Evolutionary conservation across 2,329 filamentous ascomycete species (phyloP), one percentile per base, ranked within the genome.

Genomic region (Pestalotiopsis fici): DNA sequence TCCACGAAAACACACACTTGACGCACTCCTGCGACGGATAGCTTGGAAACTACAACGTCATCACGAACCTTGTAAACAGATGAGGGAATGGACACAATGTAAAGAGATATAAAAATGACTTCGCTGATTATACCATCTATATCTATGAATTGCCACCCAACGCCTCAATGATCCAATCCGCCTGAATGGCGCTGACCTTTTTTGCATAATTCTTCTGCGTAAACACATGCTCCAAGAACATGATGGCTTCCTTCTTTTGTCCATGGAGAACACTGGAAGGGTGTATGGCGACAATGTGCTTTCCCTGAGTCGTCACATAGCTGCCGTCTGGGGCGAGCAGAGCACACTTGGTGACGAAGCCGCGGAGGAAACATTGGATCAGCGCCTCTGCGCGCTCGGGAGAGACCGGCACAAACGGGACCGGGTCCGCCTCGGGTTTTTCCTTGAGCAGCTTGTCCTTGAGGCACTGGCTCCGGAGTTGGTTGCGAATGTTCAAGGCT

Each of bases 221-320:
- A 71, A 87, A 91, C 0, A 91, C 88, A 70, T 91, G 87, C 70
- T 91, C 89, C 11, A 91, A 75, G 69, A 90, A 91, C 88, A 91
- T 89, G 74, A 91, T 90, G 3, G 88, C 88, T 77, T 90, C 88
- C 73, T 83, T 85, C 77, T 90, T 90, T 72, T 86, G 83, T 0
- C 89, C 88, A 69, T 90, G 87, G 60, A 91, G 71, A 0, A 89
- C 86, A 70, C 89, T 91, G 0, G 87, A 84, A 0, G 89, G 89
- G 71, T 91, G 89, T 21, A 91, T 86, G 0, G 86, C 83, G 11
- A 91, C 87, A 2, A 84, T 79, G 63, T 90, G 87, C 72, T 88
- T 89, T 23, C 87, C 88, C 35, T 86, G 82, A 0, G 85, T 81
- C 0, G 88, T 91, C 6, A 86, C 82, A 67, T 90, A 92, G 72